These are phyloP conservation scores for Mycena floridula DNA, from an alignment of 768 basidiomycete species.

Conservation along the genomic window DNA sequence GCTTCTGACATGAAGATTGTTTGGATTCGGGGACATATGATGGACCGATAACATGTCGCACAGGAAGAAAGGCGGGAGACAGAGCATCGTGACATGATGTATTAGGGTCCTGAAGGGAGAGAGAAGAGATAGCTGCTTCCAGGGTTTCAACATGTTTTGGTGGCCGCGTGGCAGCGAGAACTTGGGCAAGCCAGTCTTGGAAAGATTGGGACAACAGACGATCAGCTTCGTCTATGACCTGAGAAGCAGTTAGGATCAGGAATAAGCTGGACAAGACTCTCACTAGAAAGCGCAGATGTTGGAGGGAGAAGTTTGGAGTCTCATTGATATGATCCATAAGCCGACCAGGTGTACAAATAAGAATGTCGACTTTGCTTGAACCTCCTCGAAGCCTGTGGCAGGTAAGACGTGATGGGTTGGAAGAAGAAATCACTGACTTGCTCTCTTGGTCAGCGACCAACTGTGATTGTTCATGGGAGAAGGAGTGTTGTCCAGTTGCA, in stretches of 20 bases:
- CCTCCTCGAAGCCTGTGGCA: slow-evolving; percentile 68
- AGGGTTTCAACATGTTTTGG: slow-evolving; percentile 13
- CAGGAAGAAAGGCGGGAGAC: slow-evolving; percentile 52
- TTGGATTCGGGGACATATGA: slow-evolving; percentile 53
- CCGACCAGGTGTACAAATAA: slow-evolving; percentile 94
- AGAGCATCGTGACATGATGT: slow-evolving; percentile 53
- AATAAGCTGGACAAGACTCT: slow-evolving; percentile 16
- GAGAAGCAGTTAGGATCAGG: not conserved
- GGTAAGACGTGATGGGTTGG: not conserved
- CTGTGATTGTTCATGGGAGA: slow-evolving; percentile 83
- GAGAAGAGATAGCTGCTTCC: slow-evolving; percentile 3
- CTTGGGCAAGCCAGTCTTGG: slow-evolving; percentile 88
- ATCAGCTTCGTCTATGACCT: slow-evolving; percentile 98
- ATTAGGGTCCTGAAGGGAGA: slow-evolving; percentile 12
- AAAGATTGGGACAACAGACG: slow-evolving; percentile 92
- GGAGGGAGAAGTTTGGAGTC: slow-evolving; percentile 86
- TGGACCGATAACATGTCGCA: slow-evolving; percentile 31
- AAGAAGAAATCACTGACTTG: slow-evolving; percentile 32
- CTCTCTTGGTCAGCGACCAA: slow-evolving; percentile 57
- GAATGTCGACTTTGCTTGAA: slow-evolving; percentile 85
- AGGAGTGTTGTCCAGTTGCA: slow-evolving; percentile 92
- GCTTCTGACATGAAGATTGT: slow-evolving; percentile 78
- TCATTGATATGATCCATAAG: slow-evolving; percentile 89
- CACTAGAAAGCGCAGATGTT: slow-evolving; percentile 93
- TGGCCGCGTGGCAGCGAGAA: slow-evolving; percentile 65